Conservation (phyloP, 2,329 filamentous ascomycete species). For the Pseudogymnoascus sp. region DNA sequence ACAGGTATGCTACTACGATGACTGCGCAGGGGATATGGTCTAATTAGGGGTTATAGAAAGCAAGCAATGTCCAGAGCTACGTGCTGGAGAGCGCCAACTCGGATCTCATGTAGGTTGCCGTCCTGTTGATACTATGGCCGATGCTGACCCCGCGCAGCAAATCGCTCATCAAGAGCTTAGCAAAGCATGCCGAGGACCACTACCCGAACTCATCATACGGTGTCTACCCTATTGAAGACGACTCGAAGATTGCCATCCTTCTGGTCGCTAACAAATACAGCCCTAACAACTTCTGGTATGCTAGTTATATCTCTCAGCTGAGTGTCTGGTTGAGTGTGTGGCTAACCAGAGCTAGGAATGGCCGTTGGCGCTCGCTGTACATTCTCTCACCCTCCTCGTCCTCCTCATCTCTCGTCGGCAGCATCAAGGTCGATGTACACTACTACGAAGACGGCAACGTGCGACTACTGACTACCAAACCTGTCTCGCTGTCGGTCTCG, state of each 20-base stretch:
- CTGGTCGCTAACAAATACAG: slow-evolving; percentile 96
- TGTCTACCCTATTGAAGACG: slow-evolving; percentile 72
- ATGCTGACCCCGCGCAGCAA: slow-evolving; percentile 48
- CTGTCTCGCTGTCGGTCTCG: slow-evolving; percentile 55
- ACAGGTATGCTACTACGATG: slow-evolving; percentile 47
- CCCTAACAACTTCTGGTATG: slow-evolving; percentile 92
- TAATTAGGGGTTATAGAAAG: slow-evolving; percentile 52
- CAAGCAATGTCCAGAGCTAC: slow-evolving; percentile 74
- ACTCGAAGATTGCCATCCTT: slow-evolving; percentile 70
- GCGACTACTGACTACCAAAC: slow-evolving; percentile 81
- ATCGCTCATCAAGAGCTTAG: slow-evolving; percentile 73
- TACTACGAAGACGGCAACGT: slow-evolving; percentile 99
- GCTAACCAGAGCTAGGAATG: slow-evolving; percentile 58
- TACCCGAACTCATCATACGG: slow-evolving; percentile 77
- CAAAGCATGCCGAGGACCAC: slow-evolving; percentile 76
- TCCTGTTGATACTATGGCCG: not conserved
- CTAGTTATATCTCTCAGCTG: not conserved
- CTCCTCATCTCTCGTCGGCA: slow-evolving; percentile 59
- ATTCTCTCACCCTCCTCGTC: slow-evolving; percentile 65
- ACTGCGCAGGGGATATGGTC: not conserved
- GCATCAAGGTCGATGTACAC: slow-evolving; percentile 90
- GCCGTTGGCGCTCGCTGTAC: slow-evolving; percentile 90
- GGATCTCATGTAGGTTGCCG: slow-evolving; percentile 65
- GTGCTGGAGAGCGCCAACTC: slow-evolving; percentile 68
- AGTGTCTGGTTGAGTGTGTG: not conserved